phyloP scores from a whole-genome alignment of 1,139 yeast genomes.

The Suhomyces bolitotheri region DNA sequence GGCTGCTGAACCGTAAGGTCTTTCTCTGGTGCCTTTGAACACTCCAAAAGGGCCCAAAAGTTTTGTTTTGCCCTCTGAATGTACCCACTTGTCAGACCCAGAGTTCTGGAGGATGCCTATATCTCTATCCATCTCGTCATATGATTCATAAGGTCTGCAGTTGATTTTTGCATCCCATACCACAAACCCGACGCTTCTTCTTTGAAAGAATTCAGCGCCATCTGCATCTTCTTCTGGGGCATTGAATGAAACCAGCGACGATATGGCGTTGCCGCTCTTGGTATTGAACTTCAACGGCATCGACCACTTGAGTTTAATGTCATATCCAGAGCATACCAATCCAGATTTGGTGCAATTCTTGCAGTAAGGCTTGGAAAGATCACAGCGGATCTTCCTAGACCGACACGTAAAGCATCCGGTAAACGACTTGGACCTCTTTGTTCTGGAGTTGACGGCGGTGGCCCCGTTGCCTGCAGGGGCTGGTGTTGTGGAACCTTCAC shows the following conservation, averaged over 20 bases:
- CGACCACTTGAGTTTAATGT: slow-evolving; percentile 79
- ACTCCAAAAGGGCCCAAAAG: slow-evolving; percentile 84
- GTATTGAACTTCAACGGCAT: slow-evolving; percentile 50
- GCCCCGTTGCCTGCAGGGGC: background rate
- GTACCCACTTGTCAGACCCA: slow-evolving; percentile 36
- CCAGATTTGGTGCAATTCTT: slow-evolving; percentile 47
- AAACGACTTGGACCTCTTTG: slow-evolving; percentile 42
- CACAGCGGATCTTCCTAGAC: slow-evolving; percentile 51
- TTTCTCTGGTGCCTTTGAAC: slow-evolving; percentile 33
- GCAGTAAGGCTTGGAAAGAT: slow-evolving; percentile 45
- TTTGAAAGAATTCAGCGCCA: slow-evolving; percentile 53
- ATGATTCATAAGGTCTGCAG: slow-evolving; percentile 58
- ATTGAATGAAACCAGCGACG: slow-evolving; percentile 29
- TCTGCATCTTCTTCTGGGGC: slow-evolving; percentile 18
- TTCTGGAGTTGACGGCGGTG: slow-evolving; percentile 4
- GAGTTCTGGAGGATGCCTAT: slow-evolving; percentile 62
- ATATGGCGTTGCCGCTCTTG: slow-evolving; percentile 27
- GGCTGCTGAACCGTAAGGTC: background rate
- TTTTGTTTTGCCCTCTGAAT: slow-evolving; percentile 49
- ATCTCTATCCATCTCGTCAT: slow-evolving; percentile 81
- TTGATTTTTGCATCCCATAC: slow-evolving; percentile 48
- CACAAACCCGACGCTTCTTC: slow-evolving; percentile 79
- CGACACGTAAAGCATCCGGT: slow-evolving; percentile 57
- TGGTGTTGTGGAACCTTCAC: background rate
- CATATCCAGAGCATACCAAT: slow-evolving; percentile 77